Base-by-base conservation (phyloP, 345 rosid genomes). In the Ceriops tagal region DNA sequence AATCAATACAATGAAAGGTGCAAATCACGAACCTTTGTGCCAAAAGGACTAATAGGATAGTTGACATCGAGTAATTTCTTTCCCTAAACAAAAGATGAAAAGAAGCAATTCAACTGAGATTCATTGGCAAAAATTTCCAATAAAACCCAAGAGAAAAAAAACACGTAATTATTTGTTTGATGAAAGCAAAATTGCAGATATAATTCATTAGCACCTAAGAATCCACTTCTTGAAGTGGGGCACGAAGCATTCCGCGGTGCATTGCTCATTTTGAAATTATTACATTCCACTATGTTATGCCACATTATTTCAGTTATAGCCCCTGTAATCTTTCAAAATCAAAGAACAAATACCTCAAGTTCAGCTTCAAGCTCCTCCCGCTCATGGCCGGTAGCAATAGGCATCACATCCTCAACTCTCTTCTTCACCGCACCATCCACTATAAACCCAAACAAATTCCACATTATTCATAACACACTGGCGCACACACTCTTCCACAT, bases 321-420 rank as follows among this genome's bases (percentile, higher is more conserved):
- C 10, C 31, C 59, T 56, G 3, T 43, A 13, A 43, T 43, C 49
- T 43, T 43, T 3, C 49, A 43, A 28, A 7, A 61, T 20, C 20
- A n/a, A 67, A 65, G 19, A 47, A 55, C 64, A 61, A 55, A 55
- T 64, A 93, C 96, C 98, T 83, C 69, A 34, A 89, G 70, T 78
- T 87, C 93, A 64, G 88, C 85, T 71, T 86, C 90, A 65, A 89
- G 83, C 84, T 93, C 98, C 80, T 93, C 96, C 46, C 86, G 84
- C 75, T 93, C 95, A 19, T 91, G 96, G n/a, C 97, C 97, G 39
- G 98, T 91, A 2, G 97, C 96, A 74, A 89, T 87, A 11, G 92
- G 97, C 88, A 85, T 83, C 51, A 88, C 80, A 80, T 88, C 89
- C 76, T 88, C 96, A 62, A 86, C 86, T 61, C 57, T 83, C 83